Evolutionary conservation across 2,329 filamentous ascomycete species (phyloP).

Genomic region (Botrytis tulipae): DNA sequence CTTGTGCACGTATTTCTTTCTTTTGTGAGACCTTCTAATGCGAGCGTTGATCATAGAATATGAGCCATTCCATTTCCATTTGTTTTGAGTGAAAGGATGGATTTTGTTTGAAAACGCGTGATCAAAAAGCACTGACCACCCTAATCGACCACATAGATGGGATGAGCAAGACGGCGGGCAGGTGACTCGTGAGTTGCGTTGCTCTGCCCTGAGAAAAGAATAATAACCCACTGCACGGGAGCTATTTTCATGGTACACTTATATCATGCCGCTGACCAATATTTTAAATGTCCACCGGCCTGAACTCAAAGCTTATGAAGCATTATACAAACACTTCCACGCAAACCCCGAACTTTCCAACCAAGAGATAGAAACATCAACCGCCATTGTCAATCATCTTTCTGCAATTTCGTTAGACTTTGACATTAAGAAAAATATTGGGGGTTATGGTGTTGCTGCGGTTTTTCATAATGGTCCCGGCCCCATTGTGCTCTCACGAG

Average conservation of each 20-base stretch:
- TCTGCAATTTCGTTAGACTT: slow-evolving; percentile 35
- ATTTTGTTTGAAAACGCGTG: background rate
- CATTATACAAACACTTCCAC: slow-evolving; percentile 17
- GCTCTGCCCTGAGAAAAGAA: background rate
- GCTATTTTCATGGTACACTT: background rate
- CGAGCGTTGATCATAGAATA: background rate
- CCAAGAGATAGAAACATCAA: slow-evolving; percentile 16
- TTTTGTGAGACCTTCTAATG: background rate
- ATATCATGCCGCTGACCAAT: background rate
- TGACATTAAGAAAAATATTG: slow-evolving; percentile 50
- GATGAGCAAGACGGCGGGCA: background rate
- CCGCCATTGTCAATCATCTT: background rate
- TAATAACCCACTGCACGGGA: background rate
- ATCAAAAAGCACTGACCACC: slow-evolving; percentile 2
- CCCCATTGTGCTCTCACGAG: slow-evolving; percentile 54
- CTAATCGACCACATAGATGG: background rate
- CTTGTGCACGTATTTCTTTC: background rate
- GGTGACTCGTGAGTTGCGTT: background rate
- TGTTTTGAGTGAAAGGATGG: background rate
- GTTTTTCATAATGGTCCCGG: slow-evolving; percentile 55
- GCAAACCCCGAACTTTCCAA: slow-evolving; percentile 17
- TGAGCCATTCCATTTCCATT: background rate
- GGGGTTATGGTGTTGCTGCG: slow-evolving; percentile 57
- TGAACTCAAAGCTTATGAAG: slow-evolving; percentile 10
- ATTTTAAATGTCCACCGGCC: background rate